These are phyloP conservation scores for Basidiobolus heterosporus DNA, from an alignment of 371 early-diverging fungal genomes.

Conservation along the genomic window DNA sequence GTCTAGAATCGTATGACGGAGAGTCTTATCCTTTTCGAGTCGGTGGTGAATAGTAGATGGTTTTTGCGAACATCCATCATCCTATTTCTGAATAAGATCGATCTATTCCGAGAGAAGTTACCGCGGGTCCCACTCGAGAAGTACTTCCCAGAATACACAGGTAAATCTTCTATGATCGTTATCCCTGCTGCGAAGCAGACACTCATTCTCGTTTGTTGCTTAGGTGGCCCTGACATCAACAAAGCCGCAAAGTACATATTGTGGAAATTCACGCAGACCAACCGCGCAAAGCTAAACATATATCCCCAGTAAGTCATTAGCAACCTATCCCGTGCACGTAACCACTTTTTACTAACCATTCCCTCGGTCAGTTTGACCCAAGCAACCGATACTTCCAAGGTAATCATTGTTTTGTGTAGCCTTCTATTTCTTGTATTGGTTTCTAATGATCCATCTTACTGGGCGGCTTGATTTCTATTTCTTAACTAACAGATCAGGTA, in stretches of 20 bases:
- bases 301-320: conserved; percentile 60
- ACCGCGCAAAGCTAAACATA: conserved; percentile 51
- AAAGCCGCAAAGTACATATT: conserved; percentile 65
- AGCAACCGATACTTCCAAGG: conserved; percentile 62
- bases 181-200: too few relatives aligned
- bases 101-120: conserved; percentile 56
- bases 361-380: conserved; percentile 40
- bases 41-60: conserved; percentile 62
- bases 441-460: too few relatives aligned
- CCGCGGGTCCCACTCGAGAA: conserved; percentile 33
- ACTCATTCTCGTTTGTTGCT: not conserved
- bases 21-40: conserved; percentile 60
- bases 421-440: too few relatives aligned
- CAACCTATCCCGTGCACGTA: not conserved
- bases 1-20: conserved; percentile 59
- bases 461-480: too few relatives aligned
- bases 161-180: conserved; percentile 9
- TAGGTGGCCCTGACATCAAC: conserved; percentile 44
- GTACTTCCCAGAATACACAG: conserved; percentile 57
- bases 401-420: conserved; percentile 13
- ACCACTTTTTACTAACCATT: not conserved
- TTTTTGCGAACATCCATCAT: conserved; percentile 65
- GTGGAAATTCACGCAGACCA: conserved; percentile 58
- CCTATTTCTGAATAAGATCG: conserved; percentile 72
- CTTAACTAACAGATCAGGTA: not conserved